Evolutionary conservation across 1,139 yeast species (phyloP).

Genomic region (Saccharomycopsis hybrid): DNA sequence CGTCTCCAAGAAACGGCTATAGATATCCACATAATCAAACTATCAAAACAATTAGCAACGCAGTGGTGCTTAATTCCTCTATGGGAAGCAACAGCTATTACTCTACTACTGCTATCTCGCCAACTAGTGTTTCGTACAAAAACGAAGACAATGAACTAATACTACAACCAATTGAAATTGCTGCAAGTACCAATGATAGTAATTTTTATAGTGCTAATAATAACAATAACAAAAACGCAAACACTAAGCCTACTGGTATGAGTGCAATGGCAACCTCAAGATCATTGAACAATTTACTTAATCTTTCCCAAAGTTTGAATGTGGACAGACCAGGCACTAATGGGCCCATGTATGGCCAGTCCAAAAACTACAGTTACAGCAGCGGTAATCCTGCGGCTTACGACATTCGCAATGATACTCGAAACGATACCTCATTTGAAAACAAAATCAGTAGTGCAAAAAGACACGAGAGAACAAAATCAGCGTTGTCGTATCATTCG

Average conservation of each 20-base stretch:
- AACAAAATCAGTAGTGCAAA: not conserved
- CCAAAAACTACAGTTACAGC: not conserved
- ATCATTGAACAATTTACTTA: constrained; percentile 19
- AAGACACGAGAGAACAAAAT: constrained; percentile 15
- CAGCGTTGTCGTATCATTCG: constrained; percentile 16
- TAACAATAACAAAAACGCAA: not conserved
- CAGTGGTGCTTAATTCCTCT: not conserved
- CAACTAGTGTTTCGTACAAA: constrained; percentile 9
- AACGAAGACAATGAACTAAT: not conserved
- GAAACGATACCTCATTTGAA: not conserved
- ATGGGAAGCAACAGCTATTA: constrained; percentile 6
- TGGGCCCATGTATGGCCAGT: not conserved
- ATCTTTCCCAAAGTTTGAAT: constrained; percentile 14
- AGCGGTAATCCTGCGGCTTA: too few relatives aligned
- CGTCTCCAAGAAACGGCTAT: not conserved
- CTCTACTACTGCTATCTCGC: constrained; percentile 10
- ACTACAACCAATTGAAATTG: not conserved
- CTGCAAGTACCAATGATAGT: not conserved
- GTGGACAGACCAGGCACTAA: not conserved
- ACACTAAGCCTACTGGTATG: not conserved
- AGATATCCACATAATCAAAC: not conserved
- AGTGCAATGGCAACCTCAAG: constrained; percentile 14
- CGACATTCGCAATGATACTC: constrained; percentile 1
- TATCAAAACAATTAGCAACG: not conserved
- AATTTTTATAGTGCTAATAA: not conserved